These are phyloP conservation scores for Acanthamoeba healyi DNA, from an alignment of 208 protist genomes.

Conservation along the genomic window DNA sequence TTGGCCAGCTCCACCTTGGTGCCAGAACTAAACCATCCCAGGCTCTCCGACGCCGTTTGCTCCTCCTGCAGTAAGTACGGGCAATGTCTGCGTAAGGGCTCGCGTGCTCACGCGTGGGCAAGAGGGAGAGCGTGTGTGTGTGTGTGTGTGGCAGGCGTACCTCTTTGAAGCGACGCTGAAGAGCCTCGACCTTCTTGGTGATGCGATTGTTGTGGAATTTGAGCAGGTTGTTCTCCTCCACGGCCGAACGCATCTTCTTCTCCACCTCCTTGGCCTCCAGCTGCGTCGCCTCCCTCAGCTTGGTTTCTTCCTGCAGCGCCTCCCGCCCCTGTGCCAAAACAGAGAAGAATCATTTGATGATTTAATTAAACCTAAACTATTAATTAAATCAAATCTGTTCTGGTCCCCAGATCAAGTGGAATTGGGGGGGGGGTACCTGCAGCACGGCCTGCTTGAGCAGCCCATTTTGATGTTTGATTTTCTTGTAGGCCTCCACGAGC, in stretches of 20 bases:
- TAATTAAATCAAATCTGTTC: not conserved
- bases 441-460: constrained; percentile 67
- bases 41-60: not conserved
- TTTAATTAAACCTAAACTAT: not conserved
- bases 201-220: constrained; percentile 67
- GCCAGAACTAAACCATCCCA: constrained; percentile 49
- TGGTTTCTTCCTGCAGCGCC: constrained; percentile 6
- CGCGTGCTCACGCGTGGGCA: not conserved
- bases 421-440: constrained; percentile 25
- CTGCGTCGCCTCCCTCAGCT: constrained; percentile 3
- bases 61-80: no score
- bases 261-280: constrained; percentile 21
- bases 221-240: constrained; percentile 54
- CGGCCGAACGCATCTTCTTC: constrained; percentile 44
- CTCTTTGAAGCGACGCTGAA: constrained; percentile 61
- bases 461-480: constrained; percentile 64
- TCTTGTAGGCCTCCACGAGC: constrained; percentile 67
- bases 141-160: not conserved
- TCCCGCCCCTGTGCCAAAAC: not conserved
- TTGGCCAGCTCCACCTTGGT: constrained; percentile 41
- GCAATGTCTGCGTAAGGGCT: no score
- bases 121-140: no score
- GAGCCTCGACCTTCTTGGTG: constrained; percentile 51
- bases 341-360: not conserved
- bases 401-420: not conserved